Conservation (phyloP, 371 early-diverging fungal genomes). For the Zychaea mexicana region DNA sequence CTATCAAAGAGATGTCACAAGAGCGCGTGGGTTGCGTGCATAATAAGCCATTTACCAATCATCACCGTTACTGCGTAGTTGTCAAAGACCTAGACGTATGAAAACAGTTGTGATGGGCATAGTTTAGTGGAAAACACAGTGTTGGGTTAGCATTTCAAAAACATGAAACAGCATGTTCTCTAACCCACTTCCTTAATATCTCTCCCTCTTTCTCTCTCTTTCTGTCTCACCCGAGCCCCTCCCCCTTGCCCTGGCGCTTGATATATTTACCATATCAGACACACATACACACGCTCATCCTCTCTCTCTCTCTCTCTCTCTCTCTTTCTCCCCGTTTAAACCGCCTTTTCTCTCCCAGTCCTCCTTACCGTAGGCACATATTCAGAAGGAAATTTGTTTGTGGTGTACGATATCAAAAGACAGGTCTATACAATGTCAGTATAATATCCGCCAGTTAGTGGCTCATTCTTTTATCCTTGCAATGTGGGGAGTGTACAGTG, state of each 20-base stretch:
- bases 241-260: no score
- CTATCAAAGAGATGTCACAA: neutral
- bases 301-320: neutral
- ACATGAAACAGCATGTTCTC: no score
- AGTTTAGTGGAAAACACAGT: no score
- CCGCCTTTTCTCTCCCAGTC: neutral
- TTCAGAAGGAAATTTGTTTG: conserved; percentile 98
- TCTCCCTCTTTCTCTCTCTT: no score
- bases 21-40: neutral
- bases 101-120: no score
- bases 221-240: neutral
- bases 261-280: no score
- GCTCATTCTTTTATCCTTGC: no score
- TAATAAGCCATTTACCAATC: conserved; percentile 70
- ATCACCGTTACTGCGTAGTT: conserved; percentile 99
- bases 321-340: no score
- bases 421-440: conserved; percentile 74
- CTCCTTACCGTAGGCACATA: conserved; percentile 91
- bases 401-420: conserved; percentile 97
- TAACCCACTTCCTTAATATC: no score
- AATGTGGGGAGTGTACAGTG: no score
- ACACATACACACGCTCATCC: neutral
- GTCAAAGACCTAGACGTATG: conserved; percentile 83
- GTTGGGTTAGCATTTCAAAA: no score
- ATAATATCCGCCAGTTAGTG: no score